Evolutionary conservation across 306 rosid species (phyloP).

Genomic region (Elaeagnus macrophylla): DNA sequence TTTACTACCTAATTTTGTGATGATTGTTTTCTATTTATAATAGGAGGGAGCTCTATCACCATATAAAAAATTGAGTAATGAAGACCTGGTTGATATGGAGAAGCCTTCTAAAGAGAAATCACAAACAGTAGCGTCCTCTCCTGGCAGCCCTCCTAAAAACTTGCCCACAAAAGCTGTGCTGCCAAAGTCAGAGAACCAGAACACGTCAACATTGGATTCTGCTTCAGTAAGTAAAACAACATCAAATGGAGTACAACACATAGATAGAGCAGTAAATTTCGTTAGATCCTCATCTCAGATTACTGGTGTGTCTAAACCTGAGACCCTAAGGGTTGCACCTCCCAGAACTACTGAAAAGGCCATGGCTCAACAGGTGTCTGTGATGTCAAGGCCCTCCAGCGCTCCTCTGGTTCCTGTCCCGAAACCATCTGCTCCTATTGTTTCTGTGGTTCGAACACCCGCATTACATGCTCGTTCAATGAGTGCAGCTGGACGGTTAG

Average conservation of each 20-base stretch:
- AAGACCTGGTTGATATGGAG: slow-evolving; percentile 47
- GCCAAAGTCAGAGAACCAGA: slow-evolving; percentile 38
- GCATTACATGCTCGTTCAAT: slow-evolving; percentile 65
- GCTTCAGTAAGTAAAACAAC: slow-evolving; percentile 36
- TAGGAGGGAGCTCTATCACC: slow-evolving; percentile 36
- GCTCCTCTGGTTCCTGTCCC: slow-evolving; percentile 77
- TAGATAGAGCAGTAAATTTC: slow-evolving; percentile 36
- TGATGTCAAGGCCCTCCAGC: slow-evolving; percentile 73
- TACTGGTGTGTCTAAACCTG: slow-evolving; percentile 42
- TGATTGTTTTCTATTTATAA: slow-evolving; percentile 23
- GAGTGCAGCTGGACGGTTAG: slow-evolving; percentile 86
- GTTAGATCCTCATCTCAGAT: slow-evolving; percentile 27
- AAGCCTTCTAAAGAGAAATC: slow-evolving; percentile 50
- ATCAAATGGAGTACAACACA: slow-evolving; percentile 35
- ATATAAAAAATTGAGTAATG: slow-evolving; percentile 42
- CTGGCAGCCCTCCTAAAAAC: slow-evolving; percentile 44
- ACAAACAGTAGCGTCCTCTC: slow-evolving; percentile 41
- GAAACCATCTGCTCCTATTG: slow-evolving; percentile 67
- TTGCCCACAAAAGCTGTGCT: slow-evolving; percentile 21
- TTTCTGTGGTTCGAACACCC: slow-evolving; percentile 61
- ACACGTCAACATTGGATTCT: slow-evolving; percentile 30
- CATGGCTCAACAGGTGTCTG: slow-evolving; percentile 37
- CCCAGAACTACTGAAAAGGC: slow-evolving; percentile 49
- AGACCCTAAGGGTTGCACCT: slow-evolving; percentile 43
- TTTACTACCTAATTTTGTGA: slow-evolving; percentile 7